A percentile compares a stretch with the other conserved stretches of the same genome.
Evolutionary conservation across 768 basidiomycete species (phyloP).

Genomic region (Podaxis sp.): DNA sequence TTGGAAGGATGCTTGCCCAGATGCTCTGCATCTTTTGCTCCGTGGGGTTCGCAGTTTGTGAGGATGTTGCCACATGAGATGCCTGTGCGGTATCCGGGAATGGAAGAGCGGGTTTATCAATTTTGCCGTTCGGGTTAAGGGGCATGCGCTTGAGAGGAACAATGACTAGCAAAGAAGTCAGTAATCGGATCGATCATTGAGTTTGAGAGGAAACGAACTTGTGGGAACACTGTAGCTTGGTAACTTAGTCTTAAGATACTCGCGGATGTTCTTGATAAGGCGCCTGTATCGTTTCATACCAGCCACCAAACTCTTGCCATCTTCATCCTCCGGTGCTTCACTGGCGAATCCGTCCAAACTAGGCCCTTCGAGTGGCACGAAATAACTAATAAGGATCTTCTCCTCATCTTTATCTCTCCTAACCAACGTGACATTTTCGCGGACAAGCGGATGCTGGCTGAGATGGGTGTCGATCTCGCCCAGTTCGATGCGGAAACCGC

Average conservation of each 20-base stretch:
- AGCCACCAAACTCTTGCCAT: conserved; percentile 61
- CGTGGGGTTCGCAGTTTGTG: conserved; percentile 53
- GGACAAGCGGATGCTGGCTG: conserved; percentile 85
- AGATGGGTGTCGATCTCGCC: conserved; percentile 98
- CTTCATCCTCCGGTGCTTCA: conserved; percentile 57
- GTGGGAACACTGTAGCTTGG: conserved; percentile 94
- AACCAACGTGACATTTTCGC: conserved; percentile 98
- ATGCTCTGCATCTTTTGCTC: conserved; percentile 82
- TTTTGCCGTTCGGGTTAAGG: conserved; percentile 97
- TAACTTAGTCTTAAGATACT: conserved; percentile 94
- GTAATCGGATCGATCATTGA: background rate
- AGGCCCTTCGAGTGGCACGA: conserved; percentile 81
- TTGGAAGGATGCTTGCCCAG: conserved; percentile 82
- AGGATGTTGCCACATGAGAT: conserved; percentile 41
- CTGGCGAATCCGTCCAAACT: conserved; percentile 69
- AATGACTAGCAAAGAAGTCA: conserved; percentile 62
- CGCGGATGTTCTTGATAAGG: conserved; percentile 91
- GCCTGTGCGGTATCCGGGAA: conserved; percentile 95
- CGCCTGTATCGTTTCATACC: conserved; percentile 85
- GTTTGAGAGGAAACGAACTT: conserved; percentile 48
- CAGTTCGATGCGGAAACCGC: conserved; percentile 97
- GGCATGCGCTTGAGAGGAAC: conserved; percentile 96
- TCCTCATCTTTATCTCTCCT: conserved; percentile 98
- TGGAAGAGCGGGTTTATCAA: conserved; percentile 96
- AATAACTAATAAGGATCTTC: conserved; percentile 96